Conservation (phyloP, 2,329 filamentous ascomycete species). For the Malbranchea cinnamomea region DNA sequence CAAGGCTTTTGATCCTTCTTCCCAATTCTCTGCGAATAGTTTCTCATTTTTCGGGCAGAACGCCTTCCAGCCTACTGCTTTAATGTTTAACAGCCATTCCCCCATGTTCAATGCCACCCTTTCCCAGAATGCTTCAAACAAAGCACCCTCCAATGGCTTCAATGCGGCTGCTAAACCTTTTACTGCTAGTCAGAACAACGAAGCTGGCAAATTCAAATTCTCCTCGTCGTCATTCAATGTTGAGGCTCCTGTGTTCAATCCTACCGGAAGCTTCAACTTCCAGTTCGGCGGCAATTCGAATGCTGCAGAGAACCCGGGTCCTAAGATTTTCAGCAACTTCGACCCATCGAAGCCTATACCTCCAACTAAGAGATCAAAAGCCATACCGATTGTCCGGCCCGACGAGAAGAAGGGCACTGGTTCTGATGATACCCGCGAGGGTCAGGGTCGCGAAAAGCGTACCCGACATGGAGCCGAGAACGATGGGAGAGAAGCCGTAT, state of each 20-base stretch:
- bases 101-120: constrained; percentile 16
- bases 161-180: constrained; percentile 59
- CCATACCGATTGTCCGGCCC: constrained; percentile 63
- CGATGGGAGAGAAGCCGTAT: constrained; percentile 59
- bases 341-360: constrained; percentile 48
- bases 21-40: constrained; percentile 32
- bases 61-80: constrained; percentile 26
- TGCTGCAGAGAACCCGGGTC: constrained; percentile 2
- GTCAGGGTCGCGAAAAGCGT: constrained; percentile 61
- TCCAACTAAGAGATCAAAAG: constrained; percentile 59
- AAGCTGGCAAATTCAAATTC: constrained; percentile 48
- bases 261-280: constrained; percentile 26
- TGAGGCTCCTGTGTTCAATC: constrained; percentile 63
- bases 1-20: constrained; percentile 59
- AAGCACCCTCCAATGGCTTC: constrained; percentile 36
- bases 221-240: constrained; percentile 57
- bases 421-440: constrained; percentile 31
- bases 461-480: constrained; percentile 49
- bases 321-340: constrained; percentile 54
- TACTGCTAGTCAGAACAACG: constrained; percentile 24
- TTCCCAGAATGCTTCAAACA: constrained; percentile 19
- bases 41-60: constrained; percentile 29
- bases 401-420: constrained; percentile 35
- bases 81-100: constrained; percentile 15
- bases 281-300: constrained; percentile 8